Evolutionary conservation across 2,329 filamentous ascomycete species (phyloP).

Genomic region (Fusarium kyushuense): DNA sequence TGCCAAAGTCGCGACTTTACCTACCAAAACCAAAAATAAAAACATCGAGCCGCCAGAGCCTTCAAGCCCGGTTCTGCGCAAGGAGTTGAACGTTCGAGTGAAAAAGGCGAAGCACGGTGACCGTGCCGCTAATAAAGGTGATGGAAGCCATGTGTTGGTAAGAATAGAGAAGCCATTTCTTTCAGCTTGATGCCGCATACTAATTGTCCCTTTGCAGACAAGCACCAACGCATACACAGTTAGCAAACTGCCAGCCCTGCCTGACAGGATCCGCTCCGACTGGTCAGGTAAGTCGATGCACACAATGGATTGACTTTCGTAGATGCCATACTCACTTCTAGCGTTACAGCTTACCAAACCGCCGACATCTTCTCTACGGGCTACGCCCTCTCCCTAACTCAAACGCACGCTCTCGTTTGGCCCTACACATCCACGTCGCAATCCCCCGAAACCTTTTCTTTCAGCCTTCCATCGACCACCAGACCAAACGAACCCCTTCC

Average conservation of each 20-base stretch:
- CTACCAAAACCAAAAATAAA: slow-evolving; percentile 56
- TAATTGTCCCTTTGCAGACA: slow-evolving; percentile 66
- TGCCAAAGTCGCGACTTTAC: slow-evolving; percentile 61
- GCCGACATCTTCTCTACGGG: slow-evolving; percentile 75
- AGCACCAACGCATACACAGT: slow-evolving; percentile 88
- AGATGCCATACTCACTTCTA: slow-evolving; percentile 31
- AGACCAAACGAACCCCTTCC: slow-evolving; percentile 79
- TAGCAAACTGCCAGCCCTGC: slow-evolving; percentile 84
- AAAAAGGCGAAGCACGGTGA: slow-evolving; percentile 74
- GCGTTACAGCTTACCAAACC: slow-evolving; percentile 68
- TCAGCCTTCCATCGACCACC: slow-evolving; percentile 80
- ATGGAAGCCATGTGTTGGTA: slow-evolving; percentile 75
- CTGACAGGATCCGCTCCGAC: slow-evolving; percentile 78
- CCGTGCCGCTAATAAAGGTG: slow-evolving; percentile 71
- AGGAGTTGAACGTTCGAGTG: slow-evolving; percentile 69
- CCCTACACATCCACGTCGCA: slow-evolving; percentile 78
- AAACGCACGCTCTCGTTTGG: slow-evolving; percentile 89
- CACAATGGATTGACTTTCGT: neutral
- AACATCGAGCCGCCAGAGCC: slow-evolving; percentile 62
- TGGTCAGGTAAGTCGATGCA: slow-evolving; percentile 68
- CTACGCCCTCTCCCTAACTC: slow-evolving; percentile 84
- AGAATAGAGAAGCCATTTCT: slow-evolving; percentile 39
- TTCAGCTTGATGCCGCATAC: slow-evolving; percentile 33
- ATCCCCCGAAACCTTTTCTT: slow-evolving; percentile 81
- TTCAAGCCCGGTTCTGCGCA: slow-evolving; percentile 55